phyloP scores from a whole-genome alignment of 2,329 filamentous ascomycete genomes.

The Trichoderma atrobrunneum region DNA sequence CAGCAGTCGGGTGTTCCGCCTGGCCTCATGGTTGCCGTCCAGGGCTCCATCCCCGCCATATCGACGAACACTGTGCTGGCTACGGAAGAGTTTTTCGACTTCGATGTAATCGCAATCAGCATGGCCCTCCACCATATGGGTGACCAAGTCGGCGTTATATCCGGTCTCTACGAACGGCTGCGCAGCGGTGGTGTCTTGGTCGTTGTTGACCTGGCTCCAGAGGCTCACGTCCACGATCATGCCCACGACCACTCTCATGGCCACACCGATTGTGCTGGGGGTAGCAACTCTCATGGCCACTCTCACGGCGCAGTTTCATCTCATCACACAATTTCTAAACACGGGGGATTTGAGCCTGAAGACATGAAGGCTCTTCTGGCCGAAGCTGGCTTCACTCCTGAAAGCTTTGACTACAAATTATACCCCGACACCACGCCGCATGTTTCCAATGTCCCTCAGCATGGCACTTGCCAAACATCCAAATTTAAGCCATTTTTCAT shows the following conservation, averaged over 20 bases:
- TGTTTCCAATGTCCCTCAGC: background rate
- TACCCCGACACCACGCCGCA: background rate
- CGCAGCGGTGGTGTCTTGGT: constrained; percentile 6
- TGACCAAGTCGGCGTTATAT: background rate
- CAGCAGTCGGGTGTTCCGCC: background rate
- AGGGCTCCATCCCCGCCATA: background rate
- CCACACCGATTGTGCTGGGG: background rate
- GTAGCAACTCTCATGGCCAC: background rate
- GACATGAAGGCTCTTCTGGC: background rate
- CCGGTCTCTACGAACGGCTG: background rate
- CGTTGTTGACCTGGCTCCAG: constrained; percentile 1
- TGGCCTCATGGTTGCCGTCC: background rate
- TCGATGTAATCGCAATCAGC: background rate
- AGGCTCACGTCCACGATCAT: background rate
- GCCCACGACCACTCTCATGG: background rate
- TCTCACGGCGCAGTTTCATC: background rate
- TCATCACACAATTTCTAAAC: background rate
- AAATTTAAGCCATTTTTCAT: constrained; percentile 6
- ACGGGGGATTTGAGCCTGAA: background rate
- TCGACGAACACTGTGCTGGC: background rate
- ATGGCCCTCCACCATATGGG: constrained; percentile 11
- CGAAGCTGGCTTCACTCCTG: background rate
- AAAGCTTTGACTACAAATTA: background rate
- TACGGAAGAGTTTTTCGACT: background rate
- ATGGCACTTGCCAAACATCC: background rate